Evolutionary conservation across 2,329 filamentous ascomycete genomes (phyloP).

Genomic region (Gliomastix tumulicola): DNA sequence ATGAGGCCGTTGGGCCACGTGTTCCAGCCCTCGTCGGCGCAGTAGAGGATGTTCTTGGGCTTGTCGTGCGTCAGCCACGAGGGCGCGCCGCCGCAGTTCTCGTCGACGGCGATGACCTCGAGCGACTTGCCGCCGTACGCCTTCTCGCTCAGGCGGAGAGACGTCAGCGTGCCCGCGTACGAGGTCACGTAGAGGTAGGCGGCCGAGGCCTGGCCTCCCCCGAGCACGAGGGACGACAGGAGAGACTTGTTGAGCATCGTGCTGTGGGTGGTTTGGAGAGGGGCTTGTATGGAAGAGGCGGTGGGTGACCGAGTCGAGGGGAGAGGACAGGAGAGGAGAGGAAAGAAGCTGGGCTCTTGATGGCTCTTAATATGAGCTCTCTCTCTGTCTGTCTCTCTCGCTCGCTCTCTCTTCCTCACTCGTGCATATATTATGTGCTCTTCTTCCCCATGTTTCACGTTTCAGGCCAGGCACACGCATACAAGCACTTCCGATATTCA

Average conservation of each 20-base stretch:
- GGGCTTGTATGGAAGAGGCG: too few species aligned
- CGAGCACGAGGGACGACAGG: slow-evolving; percentile 7
- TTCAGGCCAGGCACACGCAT: too few species aligned
- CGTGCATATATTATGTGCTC: too few species aligned
- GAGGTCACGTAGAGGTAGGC: slow-evolving; percentile 39
- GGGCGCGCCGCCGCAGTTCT: slow-evolving; percentile 44
- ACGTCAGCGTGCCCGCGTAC: slow-evolving; percentile 40
- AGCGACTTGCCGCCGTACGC: slow-evolving; percentile 23
- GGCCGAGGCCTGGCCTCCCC: slow-evolving; percentile 20
- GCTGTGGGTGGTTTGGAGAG: too few species aligned
- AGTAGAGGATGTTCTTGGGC: slow-evolving; percentile 44
- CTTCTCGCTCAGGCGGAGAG: slow-evolving; percentile 31
- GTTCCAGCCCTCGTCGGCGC: slow-evolving; percentile 49
- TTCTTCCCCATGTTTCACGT: too few species aligned
- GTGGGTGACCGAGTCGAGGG: too few species aligned
- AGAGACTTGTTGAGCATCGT: slow-evolving; percentile 5
- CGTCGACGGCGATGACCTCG: slow-evolving; percentile 30
- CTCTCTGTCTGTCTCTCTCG: too few species aligned
- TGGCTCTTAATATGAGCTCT: too few species aligned
- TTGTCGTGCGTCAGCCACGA: slow-evolving; percentile 52
- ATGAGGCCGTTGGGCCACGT: slow-evolving; percentile 38
- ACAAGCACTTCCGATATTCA: too few species aligned
- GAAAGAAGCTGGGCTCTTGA: too few species aligned
- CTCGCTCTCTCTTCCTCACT: too few species aligned
- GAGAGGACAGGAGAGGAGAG: too few species aligned